Conservation (phyloP, 805 yeast species). For the Sugiyamaella americana region DNA sequence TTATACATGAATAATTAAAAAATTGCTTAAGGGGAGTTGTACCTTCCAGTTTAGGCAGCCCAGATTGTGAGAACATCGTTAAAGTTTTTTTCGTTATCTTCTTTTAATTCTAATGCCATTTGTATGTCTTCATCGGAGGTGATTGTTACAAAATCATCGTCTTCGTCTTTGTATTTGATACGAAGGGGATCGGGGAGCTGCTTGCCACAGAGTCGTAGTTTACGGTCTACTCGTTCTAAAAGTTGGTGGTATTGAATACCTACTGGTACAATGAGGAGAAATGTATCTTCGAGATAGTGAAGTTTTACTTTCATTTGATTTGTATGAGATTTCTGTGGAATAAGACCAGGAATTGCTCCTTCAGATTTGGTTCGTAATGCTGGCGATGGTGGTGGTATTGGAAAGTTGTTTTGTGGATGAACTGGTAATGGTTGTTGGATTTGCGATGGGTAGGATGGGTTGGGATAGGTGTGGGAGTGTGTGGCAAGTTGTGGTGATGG, state of each 20-base stretch:
- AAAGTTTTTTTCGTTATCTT: constrained; percentile 9
- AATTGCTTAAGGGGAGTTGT: not conserved
- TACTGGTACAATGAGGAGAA: constrained; percentile 58
- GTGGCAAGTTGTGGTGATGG: not conserved
- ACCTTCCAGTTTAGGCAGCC: constrained; percentile 16
- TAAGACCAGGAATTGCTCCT: constrained; percentile 10
- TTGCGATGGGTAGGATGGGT: not conserved
- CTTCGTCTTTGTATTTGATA: constrained; percentile 86
- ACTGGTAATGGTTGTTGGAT: constrained; percentile 5
- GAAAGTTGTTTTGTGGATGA: constrained; percentile 16
- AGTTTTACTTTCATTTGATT: constrained; percentile 31
- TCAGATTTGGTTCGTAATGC: not conserved
- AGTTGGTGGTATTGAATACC: constrained; percentile 48
- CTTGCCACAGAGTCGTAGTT: constrained; percentile 49
- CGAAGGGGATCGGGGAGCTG: constrained; percentile 39
- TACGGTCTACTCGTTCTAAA: constrained; percentile 51
- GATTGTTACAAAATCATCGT: constrained; percentile 85
- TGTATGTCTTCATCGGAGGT: constrained; percentile 83
- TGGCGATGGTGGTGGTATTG: constrained; percentile 14
- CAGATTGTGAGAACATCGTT: constrained; percentile 19
- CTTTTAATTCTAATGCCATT: constrained; percentile 58
- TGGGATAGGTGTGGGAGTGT: not conserved
- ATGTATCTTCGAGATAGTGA: constrained; percentile 37
- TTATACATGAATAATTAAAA: not conserved
- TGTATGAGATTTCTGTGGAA: constrained; percentile 25